Evolutionary conservation across 306 rosid species (phyloP).

Genomic region (Citrullus colocynthis): DNA sequence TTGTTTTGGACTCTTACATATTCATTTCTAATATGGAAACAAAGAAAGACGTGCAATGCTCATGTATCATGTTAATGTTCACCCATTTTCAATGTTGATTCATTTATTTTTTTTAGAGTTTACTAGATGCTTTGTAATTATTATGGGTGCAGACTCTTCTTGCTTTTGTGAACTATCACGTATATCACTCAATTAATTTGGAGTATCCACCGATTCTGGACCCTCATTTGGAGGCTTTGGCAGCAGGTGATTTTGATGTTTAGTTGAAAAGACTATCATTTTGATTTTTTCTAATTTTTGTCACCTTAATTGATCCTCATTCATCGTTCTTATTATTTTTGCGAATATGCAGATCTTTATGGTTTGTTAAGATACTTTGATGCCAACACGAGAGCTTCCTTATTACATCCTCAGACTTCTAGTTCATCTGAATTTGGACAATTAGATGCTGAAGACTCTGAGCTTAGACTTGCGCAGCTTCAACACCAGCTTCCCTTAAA

Average conservation of each 20-base stretch:
- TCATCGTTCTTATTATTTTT: background rate
- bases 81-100: background rate
- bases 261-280: background rate
- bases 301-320: background rate
- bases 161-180: slow-evolving; percentile 50
- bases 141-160: slow-evolving; percentile 55
- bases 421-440: slow-evolving; percentile 29
- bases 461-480: slow-evolving; percentile 84
- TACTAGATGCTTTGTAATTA: background rate
- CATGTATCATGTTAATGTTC: background rate
- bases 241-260: slow-evolving; percentile 40
- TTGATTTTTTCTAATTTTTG: background rate
- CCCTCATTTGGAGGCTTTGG: slow-evolving; percentile 64
- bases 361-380: slow-evolving; percentile 61
- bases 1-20: background rate
- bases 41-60: background rate
- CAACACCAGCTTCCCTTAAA: slow-evolving; percentile 82
- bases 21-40: background rate
- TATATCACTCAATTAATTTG: slow-evolving; percentile 67
- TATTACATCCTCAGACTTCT: slow-evolving; percentile 29
- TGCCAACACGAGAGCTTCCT: slow-evolving; percentile 26
- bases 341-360: slow-evolving; percentile 48
- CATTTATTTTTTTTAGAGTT: background rate
- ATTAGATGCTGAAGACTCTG: slow-evolving; percentile 39
- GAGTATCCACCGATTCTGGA: slow-evolving; percentile 83